Evolutionary conservation across 2,329 filamentous ascomycete genomes (phyloP), one percentile per base, ranked within the genome.

Genomic region (Pyrenochaeta sp.): DNA sequence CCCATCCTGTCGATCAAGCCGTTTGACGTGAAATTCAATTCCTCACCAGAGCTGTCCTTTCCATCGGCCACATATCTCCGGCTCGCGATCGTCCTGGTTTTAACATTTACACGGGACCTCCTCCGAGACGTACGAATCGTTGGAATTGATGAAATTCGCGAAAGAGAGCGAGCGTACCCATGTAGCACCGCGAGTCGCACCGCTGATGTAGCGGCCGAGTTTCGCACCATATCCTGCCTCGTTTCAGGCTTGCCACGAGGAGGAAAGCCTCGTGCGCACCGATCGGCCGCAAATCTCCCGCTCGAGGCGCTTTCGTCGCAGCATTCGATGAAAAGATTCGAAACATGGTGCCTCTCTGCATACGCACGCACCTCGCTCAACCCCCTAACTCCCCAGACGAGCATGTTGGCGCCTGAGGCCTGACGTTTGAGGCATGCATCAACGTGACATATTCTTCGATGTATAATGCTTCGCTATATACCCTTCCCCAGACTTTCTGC

Each of bases 221-320:
- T 38, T 31, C 36, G 41, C 36, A 32, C 8, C 10, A 13, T 8
- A 9, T 14, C 8, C 6, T n/a, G 31, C 31, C 31, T 34, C 36
- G 35, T 51, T 48, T 44, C 44, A 48, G 41, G 34, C 48, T 37
- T 41, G 44, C 40, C 40, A 51, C 44, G 40, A 48, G 38, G 44
- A 24, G 36, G n/a, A n/a, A 44, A 15, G 44, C 28, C 28, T 40
- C 28, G 20, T 35, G 21, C 36, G 44, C 40, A 48, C 40, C 32
- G 44, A 48, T 51, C 44, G 31, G 37, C 36, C 44, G 48, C 44
- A 41, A 51, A 48, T 48, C 48, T 51, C 48, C 44, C 48, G 48
- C 48, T 32, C 45, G 37, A 38, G 27, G 37, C 40, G 44, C 21
- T 37, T 31, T 38, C 36, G 36, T n/a, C n/a, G n/a, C n/a, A n/a